Conservation (phyloP, 164 flowering plant genomes). For the Berberis thunbergii region DNA sequence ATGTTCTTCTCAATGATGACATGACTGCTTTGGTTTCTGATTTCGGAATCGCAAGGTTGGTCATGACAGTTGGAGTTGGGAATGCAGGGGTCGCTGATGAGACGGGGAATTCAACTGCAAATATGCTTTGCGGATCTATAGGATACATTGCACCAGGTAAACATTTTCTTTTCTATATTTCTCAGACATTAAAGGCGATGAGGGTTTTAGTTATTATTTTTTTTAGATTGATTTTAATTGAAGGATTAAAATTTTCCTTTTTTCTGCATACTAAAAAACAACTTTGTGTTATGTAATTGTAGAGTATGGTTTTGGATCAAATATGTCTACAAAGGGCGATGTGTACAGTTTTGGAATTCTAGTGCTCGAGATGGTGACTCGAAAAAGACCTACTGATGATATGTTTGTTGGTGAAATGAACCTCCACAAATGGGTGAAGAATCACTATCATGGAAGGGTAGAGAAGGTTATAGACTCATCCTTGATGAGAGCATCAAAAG, state of each 20-base stretch:
- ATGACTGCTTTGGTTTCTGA: constrained; percentile 13
- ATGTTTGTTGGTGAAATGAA: constrained; percentile 34
- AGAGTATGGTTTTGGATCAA: constrained; percentile 42
- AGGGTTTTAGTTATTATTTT: background rate
- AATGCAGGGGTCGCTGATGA: background rate
- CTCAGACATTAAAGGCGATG: background rate
- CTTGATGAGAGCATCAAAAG: constrained; percentile 3
- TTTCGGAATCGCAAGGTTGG: constrained; percentile 11
- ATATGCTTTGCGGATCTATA: constrained; percentile 8
- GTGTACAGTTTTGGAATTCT: constrained; percentile 56
- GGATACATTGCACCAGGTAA: constrained; percentile 16
- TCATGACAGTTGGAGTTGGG: constrained; percentile 7
- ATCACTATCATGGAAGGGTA: constrained; percentile 8
- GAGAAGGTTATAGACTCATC: constrained; percentile 8
- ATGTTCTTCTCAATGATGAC: constrained; percentile 50
- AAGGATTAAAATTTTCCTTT: background rate
- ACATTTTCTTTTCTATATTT: background rate
- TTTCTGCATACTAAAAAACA: background rate
- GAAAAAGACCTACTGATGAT: constrained; percentile 47
- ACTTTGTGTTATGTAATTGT: constrained; percentile 3
- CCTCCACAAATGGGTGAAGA: constrained; percentile 41
- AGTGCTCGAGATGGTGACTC: constrained; percentile 50
- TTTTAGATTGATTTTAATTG: background rate
- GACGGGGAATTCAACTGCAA: constrained; percentile 4
- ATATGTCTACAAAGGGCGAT: constrained; percentile 39